Evolutionary conservation across 176 grass and related monocot genomes (phyloP), one percentile per base, ranked within the genome.

Genomic region (Ensete glaucum): DNA sequence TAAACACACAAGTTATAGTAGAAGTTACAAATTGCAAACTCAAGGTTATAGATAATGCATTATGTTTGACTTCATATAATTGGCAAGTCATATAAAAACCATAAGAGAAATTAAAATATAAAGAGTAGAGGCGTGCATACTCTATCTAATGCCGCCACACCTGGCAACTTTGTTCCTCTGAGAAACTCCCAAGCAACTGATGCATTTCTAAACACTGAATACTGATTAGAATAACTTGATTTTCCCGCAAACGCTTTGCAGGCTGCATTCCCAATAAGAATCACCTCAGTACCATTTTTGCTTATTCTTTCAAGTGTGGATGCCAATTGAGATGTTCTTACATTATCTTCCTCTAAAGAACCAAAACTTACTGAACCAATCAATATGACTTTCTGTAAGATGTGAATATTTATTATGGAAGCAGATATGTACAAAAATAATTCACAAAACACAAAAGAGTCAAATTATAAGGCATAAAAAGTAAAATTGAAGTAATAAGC

Each of bases 61-160:
- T 67, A 25, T 34, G 29, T 67, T 26, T 66, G 25, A 43, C 25
- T 67, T 16, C 1, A 72, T 21, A 23, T 17, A 11, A 21, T 9
- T 52, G 9, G 55, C 10, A 54, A 73, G 54, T 73, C 9, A 8
- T 56, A 75, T 74, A 12, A 59, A 53, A 8, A 1, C 10, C 11
- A 24, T 50, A 15, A 49, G 8, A 50, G 9, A 50, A 64, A 22
- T 64, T 17, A 68, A 48, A 67, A 74, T 48, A 52, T 51, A 43
- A 76, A 77, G 63, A 69, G 62, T 9, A 74, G 29, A 34, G 29
- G 29, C 1, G 14, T 68, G 19, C 63, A 64, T 97, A 97, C 93
- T 90, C 83, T 97, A 87, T 97, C 90, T 87, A 97, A 87, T 81
- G 90, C 88, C 62, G 85, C 83, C 81, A 97, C 83, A 70, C 88